These are phyloP conservation scores for Globisporangium camurandrum DNA, from an alignment of 352 stramenopile species.

Conservation along the genomic window DNA sequence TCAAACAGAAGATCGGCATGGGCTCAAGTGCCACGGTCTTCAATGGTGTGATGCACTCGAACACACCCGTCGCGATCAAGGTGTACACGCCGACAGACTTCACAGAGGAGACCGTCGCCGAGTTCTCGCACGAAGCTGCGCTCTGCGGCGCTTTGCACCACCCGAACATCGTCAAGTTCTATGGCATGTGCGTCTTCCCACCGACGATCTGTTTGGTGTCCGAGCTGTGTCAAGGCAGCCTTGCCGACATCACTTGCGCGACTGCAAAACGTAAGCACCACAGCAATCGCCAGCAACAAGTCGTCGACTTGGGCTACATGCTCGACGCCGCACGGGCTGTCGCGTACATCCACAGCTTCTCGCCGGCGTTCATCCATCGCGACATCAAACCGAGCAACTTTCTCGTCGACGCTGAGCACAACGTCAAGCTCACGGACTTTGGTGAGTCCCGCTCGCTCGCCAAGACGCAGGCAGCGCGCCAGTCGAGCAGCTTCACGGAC, in stretches of 20 bases:
- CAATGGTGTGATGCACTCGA: constrained; percentile 45
- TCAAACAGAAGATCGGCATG: constrained; percentile 37
- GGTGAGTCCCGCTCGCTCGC: constrained; percentile 44
- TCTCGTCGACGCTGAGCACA: constrained; percentile 38
- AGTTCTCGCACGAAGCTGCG: constrained; percentile 75
- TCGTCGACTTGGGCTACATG: not conserved
- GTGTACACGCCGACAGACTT: constrained; percentile 61
- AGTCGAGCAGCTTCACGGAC: too few species aligned
- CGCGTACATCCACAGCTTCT: constrained; percentile 69
- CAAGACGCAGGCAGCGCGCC: not conserved
- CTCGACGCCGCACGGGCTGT: constrained; percentile 34
- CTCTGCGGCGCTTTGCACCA: constrained; percentile 34
- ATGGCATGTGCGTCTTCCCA: constrained; percentile 67
- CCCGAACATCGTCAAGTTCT: constrained; percentile 80
- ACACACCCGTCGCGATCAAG: constrained; percentile 58
- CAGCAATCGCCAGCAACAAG: constrained; percentile 19
- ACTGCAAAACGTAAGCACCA: constrained; percentile 45
- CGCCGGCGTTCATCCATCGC: constrained; percentile 57
- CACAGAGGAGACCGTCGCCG: constrained; percentile 56
- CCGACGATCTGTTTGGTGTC: constrained; percentile 57
- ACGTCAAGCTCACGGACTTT: constrained; percentile 67
- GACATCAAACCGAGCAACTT: constrained; percentile 72
- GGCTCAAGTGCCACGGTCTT: constrained; percentile 61
- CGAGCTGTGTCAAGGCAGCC: constrained; percentile 50
- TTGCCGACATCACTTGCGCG: constrained; percentile 43